Evolutionary conservation across 495 filamentous ascomycete genomes (phyloP), one percentile per base, ranked within the genome.

Genomic region (Penicillium waksmanii): DNA sequence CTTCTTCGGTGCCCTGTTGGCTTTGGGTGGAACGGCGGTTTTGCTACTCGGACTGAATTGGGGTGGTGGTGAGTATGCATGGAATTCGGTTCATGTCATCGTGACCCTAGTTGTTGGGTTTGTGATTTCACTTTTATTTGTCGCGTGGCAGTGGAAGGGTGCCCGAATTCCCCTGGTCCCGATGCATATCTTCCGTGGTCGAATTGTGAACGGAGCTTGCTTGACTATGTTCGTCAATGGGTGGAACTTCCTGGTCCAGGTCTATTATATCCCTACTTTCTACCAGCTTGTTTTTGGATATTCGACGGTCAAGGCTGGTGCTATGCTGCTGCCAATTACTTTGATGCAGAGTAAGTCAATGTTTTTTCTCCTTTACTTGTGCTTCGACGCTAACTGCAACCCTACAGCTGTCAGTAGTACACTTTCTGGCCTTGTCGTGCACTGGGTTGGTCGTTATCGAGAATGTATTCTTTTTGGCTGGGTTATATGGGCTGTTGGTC

Each of bases 181-280:
- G 58, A 74, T 84, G 50, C 75, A 82, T 52, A 83, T 84, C 13
- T 84, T 83, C 66, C 75, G 71, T 40, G 69, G 69, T 1, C 67
- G 71, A 19, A 81, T 83, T 47, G 80, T 84, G 33, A 80, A 80
- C 56, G 82, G 82, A 4, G 78, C 79, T 2, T 81, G 74, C 53
- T 55, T 83, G 15, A 84, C 81, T 19, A 83, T 83, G 79, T 81
- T 81, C 42, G 74, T 84, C 54, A 80, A 82, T 40, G 80, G 81
- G 3, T 84, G 82, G 81, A 82, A 82, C 56, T 81, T 82, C 56
- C 61, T 83, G 34, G 77, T 82, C 1, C 80, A 84, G 62, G 68
- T 82, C 3, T 84, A 84, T 64, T 84, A 83, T 53, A 80, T 84
- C 40, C 82, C 82, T 7, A 78, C 77, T 7, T 84, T 84, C 60